Percentiles rank a stretch among this genome's conserved stretches.
Conservation (phyloP, 192 early-diverging fungal species). For the Backusella sp. region DNA sequence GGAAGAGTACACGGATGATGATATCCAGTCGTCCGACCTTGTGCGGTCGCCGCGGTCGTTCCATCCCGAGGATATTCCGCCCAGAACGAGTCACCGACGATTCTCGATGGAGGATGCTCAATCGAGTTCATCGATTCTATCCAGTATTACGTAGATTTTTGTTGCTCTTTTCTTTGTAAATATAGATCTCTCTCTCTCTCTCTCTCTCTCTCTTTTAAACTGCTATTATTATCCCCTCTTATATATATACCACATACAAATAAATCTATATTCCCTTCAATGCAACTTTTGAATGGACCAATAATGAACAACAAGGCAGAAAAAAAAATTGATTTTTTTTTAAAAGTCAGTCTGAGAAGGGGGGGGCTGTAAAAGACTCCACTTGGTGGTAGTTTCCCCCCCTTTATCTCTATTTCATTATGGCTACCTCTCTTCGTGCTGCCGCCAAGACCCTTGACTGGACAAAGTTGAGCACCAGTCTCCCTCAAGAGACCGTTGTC, state of each 20-base stretch:
- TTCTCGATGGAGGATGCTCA: constrained; percentile 1
- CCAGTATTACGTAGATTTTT: background rate
- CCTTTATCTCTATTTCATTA: constrained; percentile 1
- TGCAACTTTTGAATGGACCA: background rate
- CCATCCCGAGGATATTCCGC: background rate
- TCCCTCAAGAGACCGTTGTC: constrained; percentile 87
- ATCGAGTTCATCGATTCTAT: background rate
- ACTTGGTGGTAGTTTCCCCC: background rate
- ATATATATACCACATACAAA: background rate
- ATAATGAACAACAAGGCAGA: background rate
- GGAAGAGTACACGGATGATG: background rate
- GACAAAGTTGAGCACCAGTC: constrained; percentile 77
- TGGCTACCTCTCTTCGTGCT: constrained; percentile 54
- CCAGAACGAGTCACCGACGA: background rate
- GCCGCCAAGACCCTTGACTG: constrained; percentile 81
- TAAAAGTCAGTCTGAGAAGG: background rate
- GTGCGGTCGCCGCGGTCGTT: background rate
- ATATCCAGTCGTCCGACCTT: background rate
- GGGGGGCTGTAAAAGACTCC: background rate
- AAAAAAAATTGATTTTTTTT: background rate
- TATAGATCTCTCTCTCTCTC: background rate
- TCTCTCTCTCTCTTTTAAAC: background rate
- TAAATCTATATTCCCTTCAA: background rate
- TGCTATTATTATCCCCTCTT: background rate
- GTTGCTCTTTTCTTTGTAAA: background rate